Evolutionary conservation across 2,329 filamentous ascomycete species (phyloP).

Genomic region (Nemania bipapillata): DNA sequence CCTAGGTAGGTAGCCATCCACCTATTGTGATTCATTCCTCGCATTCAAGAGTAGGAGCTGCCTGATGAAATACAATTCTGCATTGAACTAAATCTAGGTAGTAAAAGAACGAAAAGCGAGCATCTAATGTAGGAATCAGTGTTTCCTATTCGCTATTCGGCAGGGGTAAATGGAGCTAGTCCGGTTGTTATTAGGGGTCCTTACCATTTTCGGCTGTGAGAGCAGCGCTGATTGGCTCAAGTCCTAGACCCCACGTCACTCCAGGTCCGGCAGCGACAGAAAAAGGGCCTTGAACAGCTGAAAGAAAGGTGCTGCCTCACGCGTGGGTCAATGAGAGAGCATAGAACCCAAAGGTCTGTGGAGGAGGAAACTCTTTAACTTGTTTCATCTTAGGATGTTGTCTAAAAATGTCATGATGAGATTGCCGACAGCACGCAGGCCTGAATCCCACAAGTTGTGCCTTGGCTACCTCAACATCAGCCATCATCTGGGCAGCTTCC

Average conservation of each 20-base stretch:
- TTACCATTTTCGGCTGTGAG: not conserved
- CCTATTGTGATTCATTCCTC: no score
- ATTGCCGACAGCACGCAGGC: not conserved
- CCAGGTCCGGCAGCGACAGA: not conserved
- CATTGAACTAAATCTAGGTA: no score
- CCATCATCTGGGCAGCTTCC: slow-evolving; percentile 4
- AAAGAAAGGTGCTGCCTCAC: slow-evolving; percentile 2
- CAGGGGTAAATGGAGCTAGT: not conserved
- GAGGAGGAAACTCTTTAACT: not conserved
- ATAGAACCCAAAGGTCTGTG: not conserved
- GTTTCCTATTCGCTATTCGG: no score
- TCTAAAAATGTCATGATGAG: slow-evolving; percentile 1
- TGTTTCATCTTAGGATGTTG: not conserved
- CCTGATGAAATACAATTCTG: no score
- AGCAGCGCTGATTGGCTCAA: not conserved
- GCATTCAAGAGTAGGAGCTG: no score
- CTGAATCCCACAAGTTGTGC: not conserved
- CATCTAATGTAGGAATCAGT: no score
- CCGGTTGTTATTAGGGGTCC: not conserved
- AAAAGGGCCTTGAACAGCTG: slow-evolving; percentile 21
- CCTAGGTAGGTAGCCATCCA: no score
- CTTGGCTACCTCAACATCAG: slow-evolving; percentile 10
- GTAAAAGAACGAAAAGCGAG: no score
- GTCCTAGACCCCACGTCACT: not conserved
- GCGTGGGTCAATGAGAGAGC: slow-evolving; percentile 8